These are phyloP conservation scores for Drechslera avenae DNA, from an alignment of 2,329 filamentous ascomycete species.

Conservation along the genomic window DNA sequence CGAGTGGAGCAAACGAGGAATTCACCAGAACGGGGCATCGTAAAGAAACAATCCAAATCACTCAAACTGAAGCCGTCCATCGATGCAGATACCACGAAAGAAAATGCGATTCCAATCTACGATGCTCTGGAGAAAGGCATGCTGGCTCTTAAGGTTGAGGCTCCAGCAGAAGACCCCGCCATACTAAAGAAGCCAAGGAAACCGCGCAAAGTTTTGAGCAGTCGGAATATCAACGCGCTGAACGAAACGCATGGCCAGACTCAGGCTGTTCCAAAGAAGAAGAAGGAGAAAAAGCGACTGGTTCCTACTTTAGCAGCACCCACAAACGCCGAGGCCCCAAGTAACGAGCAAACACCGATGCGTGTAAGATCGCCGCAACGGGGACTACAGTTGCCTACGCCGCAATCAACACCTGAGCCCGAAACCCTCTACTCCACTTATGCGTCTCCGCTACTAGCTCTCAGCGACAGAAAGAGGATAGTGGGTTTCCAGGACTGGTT, in stretches of 20 bases:
- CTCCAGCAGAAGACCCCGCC: background rate
- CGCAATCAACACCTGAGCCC: constrained; percentile 28
- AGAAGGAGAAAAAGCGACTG: constrained; percentile 11
- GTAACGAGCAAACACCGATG: constrained; percentile 16
- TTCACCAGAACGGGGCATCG: constrained; percentile 3
- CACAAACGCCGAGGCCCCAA: background rate
- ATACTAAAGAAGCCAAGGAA: constrained; percentile 10
- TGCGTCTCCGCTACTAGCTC: constrained; percentile 33
- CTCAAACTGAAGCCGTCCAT: constrained; percentile 2
- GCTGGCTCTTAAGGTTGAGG: constrained; percentile 7
- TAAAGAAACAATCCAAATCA: constrained; percentile 15
- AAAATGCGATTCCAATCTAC: constrained; percentile 6
- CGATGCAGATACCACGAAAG: constrained; percentile 7
- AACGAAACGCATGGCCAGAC: constrained; percentile 1
- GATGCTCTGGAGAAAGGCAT: constrained; percentile 9
- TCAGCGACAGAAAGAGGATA: constrained; percentile 35
- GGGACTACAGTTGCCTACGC: constrained; percentile 21
- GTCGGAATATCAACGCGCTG: constrained; percentile 17
- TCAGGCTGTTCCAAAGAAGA: background rate
- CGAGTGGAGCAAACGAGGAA: constrained; percentile 11
- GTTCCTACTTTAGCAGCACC: background rate
- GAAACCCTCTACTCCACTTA: constrained; percentile 35
- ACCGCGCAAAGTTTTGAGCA: constrained; percentile 13
- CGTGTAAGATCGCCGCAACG: constrained; percentile 8
- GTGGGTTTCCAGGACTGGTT: constrained; percentile 51